Percentiles rank a stretch among this genome's conserved stretches.
Evolutionary conservation across 345 rosid genomes (phyloP).

Genomic region (Brassica incana): DNA sequence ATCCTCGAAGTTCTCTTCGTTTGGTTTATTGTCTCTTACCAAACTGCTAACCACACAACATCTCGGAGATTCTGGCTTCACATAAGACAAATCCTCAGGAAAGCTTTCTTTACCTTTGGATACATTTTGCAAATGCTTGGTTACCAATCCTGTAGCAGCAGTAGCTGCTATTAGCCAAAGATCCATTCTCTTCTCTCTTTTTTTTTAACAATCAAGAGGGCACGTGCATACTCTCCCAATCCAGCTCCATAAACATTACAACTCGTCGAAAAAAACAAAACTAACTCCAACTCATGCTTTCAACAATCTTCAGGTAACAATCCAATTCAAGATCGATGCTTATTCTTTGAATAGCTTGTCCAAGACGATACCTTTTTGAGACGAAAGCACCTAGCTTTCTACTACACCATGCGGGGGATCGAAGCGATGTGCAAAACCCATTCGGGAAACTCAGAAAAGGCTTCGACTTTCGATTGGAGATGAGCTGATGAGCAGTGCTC

Average conservation of each 20-base stretch:
- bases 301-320: too few relatives aligned
- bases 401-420: neutral
- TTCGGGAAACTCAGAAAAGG: conserved; percentile 23
- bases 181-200: conserved; percentile 52
- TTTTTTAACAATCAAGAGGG: neutral
- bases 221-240: neutral
- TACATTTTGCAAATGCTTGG: conserved; percentile 54
- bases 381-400: neutral
- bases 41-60: conserved; percentile 26
- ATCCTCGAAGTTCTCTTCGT: conserved; percentile 36
- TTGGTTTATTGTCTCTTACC: conserved; percentile 37
- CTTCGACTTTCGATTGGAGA: conserved; percentile 1
- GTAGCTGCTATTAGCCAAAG: conserved; percentile 71
- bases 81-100: conserved; percentile 28
- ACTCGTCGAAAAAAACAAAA: neutral
- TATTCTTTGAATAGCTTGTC: too few relatives aligned
- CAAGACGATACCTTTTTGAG: neutral
- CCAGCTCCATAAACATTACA: neutral
- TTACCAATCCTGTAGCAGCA: conserved; percentile 69
- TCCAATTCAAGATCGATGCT: too few relatives aligned
- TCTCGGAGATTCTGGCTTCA: conserved; percentile 39
- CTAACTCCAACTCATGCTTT: neutral
- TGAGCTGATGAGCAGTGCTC: conserved; percentile 6
- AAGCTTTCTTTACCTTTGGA: conserved; percentile 38
- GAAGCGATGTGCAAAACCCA: conserved; percentile 11